Evolutionary conservation across 2,329 filamentous ascomycete genomes (phyloP), one percentile per base, ranked within the genome.

Genomic region (Dactylellina leptospora): DNA sequence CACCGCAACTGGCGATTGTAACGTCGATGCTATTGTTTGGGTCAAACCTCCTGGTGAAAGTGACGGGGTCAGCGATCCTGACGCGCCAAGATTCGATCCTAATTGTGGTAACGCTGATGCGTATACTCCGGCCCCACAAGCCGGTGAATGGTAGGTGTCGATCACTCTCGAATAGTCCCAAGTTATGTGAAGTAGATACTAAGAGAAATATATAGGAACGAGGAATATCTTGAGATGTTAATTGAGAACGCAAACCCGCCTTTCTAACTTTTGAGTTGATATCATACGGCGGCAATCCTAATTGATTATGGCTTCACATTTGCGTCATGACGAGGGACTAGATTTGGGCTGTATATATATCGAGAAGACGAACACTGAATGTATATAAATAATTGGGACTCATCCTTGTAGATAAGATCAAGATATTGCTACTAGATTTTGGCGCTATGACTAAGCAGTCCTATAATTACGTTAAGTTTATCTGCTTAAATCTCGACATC

Each of bases 21-120:
- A 87, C 16, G 81, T 84, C 30, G 88, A 90, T 78, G 86, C 87
- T 40, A 87, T 90, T 74, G 87, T 89, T 64, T 90, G 88, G 88
- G 81, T 89, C 75, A 90, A 90, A 83, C 88, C 88, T 3, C 88
- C 88, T 74, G 83, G 83, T 59, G 83, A 85, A 78, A 81, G 80
- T 61, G 83, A 85, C 66, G 83, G 83, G 62, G 84, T 83, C 0
- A 80, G 78, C 36, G 79, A 85, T 76, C 80, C 79, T 23, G 79
- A 75, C 20, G 82, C 85, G 2, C 73, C 80, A 9, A 83, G 84
- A 50, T 87, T 84, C 77, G 85, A 87, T 76, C 80, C 79, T 53
- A 80, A 84, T 78, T 88, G 86, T 73, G 84, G 85, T 20, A 80
- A 81, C 8, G 74, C 79, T 0, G 83, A 84, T 75, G 80, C 87